Percentiles rank a stretch among this genome's conserved stretches.
Conservation (phyloP, 1,139 yeast species). For the Groenewaldozyma auringiensis region DNA sequence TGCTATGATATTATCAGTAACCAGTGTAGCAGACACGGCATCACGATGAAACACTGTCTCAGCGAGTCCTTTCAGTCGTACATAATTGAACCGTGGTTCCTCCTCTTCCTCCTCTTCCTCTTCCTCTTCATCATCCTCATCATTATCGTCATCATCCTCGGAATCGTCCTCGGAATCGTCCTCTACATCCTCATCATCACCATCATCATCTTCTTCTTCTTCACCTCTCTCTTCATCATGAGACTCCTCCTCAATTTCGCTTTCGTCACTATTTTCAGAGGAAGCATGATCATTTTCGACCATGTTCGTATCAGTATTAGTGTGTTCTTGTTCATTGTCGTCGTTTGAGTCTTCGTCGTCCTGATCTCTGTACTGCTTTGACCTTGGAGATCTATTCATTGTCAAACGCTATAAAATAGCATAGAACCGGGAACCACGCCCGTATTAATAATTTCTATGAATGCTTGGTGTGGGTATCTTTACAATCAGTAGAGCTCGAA, state of each 20-base stretch:
- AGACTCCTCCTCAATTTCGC: conserved; percentile 6
- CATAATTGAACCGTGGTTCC: conserved; percentile 72
- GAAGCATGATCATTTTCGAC: neutral
- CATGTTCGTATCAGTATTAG: too few species aligned
- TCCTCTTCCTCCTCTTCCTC: conserved; percentile 44
- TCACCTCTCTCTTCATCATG: conserved; percentile 9
- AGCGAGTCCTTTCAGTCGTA: conserved; percentile 60
- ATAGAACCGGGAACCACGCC: too few species aligned
- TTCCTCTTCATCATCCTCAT: conserved; percentile 27
- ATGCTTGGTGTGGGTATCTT: too few species aligned
- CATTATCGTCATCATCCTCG: conserved; percentile 19
- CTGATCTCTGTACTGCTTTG: too few species aligned
- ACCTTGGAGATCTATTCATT: too few species aligned
- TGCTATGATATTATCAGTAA: conserved; percentile 53
- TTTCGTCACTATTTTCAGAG: neutral
- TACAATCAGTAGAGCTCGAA: too few species aligned
- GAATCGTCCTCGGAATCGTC: conserved; percentile 18
- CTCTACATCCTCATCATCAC: conserved; percentile 11
- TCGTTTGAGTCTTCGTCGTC: too few species aligned
- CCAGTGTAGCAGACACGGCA: conserved; percentile 62
- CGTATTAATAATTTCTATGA: too few species aligned
- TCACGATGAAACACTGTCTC: conserved; percentile 61
- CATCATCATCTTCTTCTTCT: conserved; percentile 9
- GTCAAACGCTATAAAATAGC: too few species aligned
- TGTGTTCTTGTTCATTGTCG: too few species aligned